Base-by-base conservation (phyloP, 2,329 filamentous ascomycete genomes). In the Phoma sp. region DNA sequence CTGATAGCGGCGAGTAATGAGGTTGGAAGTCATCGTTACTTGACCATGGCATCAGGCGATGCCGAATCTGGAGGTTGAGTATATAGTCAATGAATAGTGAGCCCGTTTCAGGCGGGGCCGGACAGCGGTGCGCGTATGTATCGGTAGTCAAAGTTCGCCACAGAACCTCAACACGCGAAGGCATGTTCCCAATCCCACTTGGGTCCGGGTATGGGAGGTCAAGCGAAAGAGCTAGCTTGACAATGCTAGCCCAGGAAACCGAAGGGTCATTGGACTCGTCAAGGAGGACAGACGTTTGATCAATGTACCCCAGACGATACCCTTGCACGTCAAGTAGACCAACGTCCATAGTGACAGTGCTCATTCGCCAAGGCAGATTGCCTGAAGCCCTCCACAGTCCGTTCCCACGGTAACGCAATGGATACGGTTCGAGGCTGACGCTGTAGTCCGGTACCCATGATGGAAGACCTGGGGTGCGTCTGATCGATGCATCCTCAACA, bases 401-500 rank as follows among this genome's bases (percentile, higher is more conserved):
- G 14, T 52, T 48, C 17, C 61, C 61, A 18, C 64, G 60, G 30
- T 62, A 66, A n/a, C 51, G 61, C 28, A 70, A 55, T 10, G 65
- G 64, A 37, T 66, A 70, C 2, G 63, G 63, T 17, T 66, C 55
- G 7, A 66, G 54, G 6, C 53, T 48, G 20, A 66, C 60, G 36
- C 57, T 65, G 25, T 65, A 62, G 30, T 71, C 66, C 5, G 65
- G 67, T 5, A 68, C 68, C 65, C 66, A 69, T 5, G 65, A 66
- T 4, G 68, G 66, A 10, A 69, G 56, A 10, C 51, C 47, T 1
- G 43, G 20, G 21, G 60, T 60, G 12, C 42, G 45, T 15, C 60
- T 58, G 14, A 53, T 45, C 5, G 64, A 65, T 1, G 30, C 34
- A 42, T 69, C 67, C 49, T 69, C 59, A 7, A 65, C 57, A 30